Conservation (phyloP, 768 basidiomycete species). For the Leucosporidium yakuticum region DNA sequence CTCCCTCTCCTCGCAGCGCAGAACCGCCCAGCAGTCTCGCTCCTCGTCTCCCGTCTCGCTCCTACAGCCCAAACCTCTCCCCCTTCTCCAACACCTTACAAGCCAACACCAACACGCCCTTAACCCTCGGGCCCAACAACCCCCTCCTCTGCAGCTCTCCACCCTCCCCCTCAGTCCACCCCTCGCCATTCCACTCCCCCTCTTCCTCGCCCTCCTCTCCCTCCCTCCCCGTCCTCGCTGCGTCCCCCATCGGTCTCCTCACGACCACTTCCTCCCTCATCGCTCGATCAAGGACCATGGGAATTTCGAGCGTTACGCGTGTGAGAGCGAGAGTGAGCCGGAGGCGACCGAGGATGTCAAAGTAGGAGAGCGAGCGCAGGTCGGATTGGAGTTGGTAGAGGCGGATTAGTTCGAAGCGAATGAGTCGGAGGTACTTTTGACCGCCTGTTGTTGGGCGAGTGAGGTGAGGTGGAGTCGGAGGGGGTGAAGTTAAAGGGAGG, state of each 20-base stretch:
- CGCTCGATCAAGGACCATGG: constrained; percentile 66
- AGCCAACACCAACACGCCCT: constrained; percentile 33
- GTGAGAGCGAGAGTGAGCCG: constrained; percentile 70
- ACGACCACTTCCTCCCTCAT: constrained; percentile 47
- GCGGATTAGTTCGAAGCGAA: constrained; percentile 65
- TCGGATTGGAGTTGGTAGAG: constrained; percentile 67
- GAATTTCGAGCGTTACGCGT: constrained; percentile 67
- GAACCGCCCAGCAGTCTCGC: too few relatives aligned
- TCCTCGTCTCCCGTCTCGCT: too few relatives aligned
- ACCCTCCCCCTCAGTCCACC: background rate
- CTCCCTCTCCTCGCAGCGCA: too few relatives aligned
- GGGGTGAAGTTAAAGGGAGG: background rate
- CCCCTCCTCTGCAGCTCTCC: constrained; percentile 32
- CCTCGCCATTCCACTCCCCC: constrained; percentile 7
- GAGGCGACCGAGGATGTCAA: constrained; percentile 68
- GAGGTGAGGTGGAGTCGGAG: background rate
- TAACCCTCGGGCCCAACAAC: constrained; percentile 27
- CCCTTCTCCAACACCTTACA: constrained; percentile 29
- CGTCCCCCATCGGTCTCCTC: background rate
- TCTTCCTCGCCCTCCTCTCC: background rate
- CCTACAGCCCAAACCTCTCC: constrained; percentile 11
- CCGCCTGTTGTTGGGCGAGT: constrained; percentile 39
- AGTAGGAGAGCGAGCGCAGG: constrained; percentile 67
- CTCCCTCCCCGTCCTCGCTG: background rate
- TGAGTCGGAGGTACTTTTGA: constrained; percentile 65